Evolutionary conservation across 208 protist species (phyloP).

Genomic region (Trypanosoma congolense): DNA sequence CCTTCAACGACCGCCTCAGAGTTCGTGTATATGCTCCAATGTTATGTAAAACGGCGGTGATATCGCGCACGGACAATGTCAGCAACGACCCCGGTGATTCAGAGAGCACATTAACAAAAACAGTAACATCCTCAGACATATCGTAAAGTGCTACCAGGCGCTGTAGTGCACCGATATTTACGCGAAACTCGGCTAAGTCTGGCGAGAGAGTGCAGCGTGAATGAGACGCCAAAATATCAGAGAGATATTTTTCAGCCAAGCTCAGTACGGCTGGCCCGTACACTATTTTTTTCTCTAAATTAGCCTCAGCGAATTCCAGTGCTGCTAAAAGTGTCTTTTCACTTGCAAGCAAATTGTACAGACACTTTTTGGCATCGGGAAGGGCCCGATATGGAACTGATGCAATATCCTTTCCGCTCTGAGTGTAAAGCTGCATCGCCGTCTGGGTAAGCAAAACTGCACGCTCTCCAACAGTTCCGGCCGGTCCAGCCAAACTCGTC

Average conservation of each 20-base stretch:
- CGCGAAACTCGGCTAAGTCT: slow-evolving; percentile 26
- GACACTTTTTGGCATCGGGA: slow-evolving; percentile 43
- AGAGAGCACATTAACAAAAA: slow-evolving; percentile 33
- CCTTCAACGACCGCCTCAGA: slow-evolving; percentile 39
- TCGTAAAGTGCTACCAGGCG: slow-evolving; percentile 42
- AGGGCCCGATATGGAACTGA: slow-evolving; percentile 58
- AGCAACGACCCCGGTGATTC: slow-evolving; percentile 11
- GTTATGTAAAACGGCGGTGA: slow-evolving; percentile 38
- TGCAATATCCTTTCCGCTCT: slow-evolving; percentile 22
- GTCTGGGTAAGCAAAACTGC: slow-evolving; percentile 60
- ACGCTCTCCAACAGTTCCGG: neutral
- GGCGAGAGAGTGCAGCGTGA: slow-evolving; percentile 45
- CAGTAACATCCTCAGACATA: slow-evolving; percentile 17
- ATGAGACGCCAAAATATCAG: slow-evolving; percentile 46
- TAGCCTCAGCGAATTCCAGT: slow-evolving; percentile 40
- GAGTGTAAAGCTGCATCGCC: slow-evolving; percentile 77
- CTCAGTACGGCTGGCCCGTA: slow-evolving; percentile 61
- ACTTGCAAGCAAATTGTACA: slow-evolving; percentile 62
- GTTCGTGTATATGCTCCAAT: slow-evolving; percentile 39
- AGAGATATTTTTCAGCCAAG: slow-evolving; percentile 47
- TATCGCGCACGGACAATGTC: slow-evolving; percentile 27
- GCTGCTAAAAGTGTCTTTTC: slow-evolving; percentile 61
- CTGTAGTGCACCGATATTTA: slow-evolving; percentile 49
- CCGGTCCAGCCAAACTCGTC: neutral
- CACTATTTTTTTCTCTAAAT: slow-evolving; percentile 21